Percentiles rank a stretch among this genome's conserved stretches.
Evolutionary conservation across 305 asterid genomes (phyloP).

Genomic region (Solanum hybrid): DNA sequence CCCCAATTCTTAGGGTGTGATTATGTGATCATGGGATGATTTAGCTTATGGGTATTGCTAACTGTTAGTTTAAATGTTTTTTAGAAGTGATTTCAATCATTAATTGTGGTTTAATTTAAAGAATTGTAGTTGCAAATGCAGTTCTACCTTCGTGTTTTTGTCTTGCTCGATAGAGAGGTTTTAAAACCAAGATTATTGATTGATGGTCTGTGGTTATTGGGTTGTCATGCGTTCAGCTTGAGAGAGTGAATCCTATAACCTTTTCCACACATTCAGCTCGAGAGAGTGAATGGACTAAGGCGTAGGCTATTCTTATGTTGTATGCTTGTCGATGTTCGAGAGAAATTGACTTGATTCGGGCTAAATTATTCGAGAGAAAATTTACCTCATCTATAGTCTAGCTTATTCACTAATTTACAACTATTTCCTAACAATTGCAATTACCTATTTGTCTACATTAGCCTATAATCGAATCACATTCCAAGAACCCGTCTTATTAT

Average conservation of each 20-base stretch:
- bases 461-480: not conserved
- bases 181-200: too few relatives aligned
- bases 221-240: not conserved
- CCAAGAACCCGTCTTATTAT: not conserved
- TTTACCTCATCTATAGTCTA: not conserved
- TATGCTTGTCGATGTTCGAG: not conserved
- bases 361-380: too few relatives aligned
- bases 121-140: not conserved
- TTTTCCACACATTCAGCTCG: not conserved
- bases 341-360: not conserved
- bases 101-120: not conserved
- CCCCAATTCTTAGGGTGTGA: not conserved
- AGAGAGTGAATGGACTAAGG: not conserved
- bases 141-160: not conserved
- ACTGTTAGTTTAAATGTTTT: not conserved
- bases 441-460: not conserved
- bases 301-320: not conserved
- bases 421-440: not conserved
- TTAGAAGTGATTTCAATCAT: too few relatives aligned
- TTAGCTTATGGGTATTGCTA: not conserved
- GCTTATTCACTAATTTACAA: not conserved
- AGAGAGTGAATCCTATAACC: not conserved
- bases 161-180: not conserved
- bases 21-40: not conserved
- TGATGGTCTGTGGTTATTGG: not conserved